Evolutionary conservation across 306 rosid genomes (phyloP), one percentile per base, ranked within the genome.

Genomic region (Acacia acuminata): DNA sequence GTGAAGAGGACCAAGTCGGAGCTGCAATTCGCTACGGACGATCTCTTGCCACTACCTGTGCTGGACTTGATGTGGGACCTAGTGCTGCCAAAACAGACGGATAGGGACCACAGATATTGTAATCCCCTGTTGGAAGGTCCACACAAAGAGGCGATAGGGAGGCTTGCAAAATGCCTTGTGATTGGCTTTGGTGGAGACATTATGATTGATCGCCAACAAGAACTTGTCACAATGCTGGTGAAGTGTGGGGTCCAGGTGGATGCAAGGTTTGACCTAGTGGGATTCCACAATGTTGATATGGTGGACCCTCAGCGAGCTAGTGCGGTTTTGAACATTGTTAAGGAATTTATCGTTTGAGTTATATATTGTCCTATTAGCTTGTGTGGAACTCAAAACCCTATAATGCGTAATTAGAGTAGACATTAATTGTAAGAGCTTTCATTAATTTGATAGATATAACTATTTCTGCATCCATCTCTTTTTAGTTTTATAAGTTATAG

Each of bases 31-130:
- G 90, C 94, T 0, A 55, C 93, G n/a, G 94, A 94, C 38, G 87
- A 88, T 65, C 16, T 73, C 1, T 20, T 89, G 27, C 97, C 97
- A 0, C 77, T 92, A 64, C 90, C 94, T 1, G 98, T 81, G n/a
- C 42, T 88, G 60, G 98, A 94, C 85, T 47, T 94, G 48, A 47
- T 88, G 89, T 94, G 97, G 98, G 80, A 83, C 0, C 19, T 92
- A 24, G 86, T 73, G 11, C 69, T 94, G 82, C 97, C 97, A 0
- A 79, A 73, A 10, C 85, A 86, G 0, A 82, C 81, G 0, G 81
- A 85, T 40, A 88, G 92, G 51, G 91, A 92, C 77, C 97, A 90
- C 14, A 70, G 92, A 44, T 94, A 89, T 51, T 86, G 95, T n/a
- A 92, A 88, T 79, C 98, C 98, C 0, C 73, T 82, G 87, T 84